Conservation (phyloP, 768 basidiomycete species). For the Cytidiella melzeri region DNA sequence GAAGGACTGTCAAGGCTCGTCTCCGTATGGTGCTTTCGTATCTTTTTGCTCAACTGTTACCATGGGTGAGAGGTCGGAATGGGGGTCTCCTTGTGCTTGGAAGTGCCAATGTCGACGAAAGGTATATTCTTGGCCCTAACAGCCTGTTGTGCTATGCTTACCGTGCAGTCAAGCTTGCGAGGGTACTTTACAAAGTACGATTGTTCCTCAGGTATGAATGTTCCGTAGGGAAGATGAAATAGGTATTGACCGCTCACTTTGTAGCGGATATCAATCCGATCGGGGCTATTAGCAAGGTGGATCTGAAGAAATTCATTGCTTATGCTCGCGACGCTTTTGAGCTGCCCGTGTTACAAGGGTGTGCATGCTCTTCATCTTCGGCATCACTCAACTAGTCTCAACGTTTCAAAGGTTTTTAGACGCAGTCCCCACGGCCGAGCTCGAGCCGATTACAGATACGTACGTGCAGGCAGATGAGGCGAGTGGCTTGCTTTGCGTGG, state of each 20-base stretch:
- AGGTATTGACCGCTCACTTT: too few species aligned
- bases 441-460: conserved; percentile 90
- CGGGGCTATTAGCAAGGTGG: conserved; percentile 96
- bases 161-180: conserved; percentile 71
- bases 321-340: conserved; percentile 76
- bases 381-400: not conserved
- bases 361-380: conserved; percentile 5
- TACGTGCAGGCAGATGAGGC: conserved; percentile 97
- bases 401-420: conserved; percentile 67
- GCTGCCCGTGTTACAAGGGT: conserved; percentile 80
- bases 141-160: too few species aligned
- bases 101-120: conserved; percentile 97
- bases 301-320: conserved; percentile 91
- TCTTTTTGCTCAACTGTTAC: conserved; percentile 90
- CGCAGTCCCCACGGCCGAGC: conserved; percentile 91
- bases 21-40: conserved; percentile 93
- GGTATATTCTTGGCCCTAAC: conserved; percentile 50
- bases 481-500: conserved; percentile 9
- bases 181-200: conserved; percentile 99
- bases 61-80: conserved; percentile 78
- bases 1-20: conserved; percentile 54
- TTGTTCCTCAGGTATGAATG: conserved; percentile 72
- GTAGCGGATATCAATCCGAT: conserved; percentile 97
- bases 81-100: conserved; percentile 95
- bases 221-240: not conserved